These are phyloP conservation scores for Raddia guianensis DNA, from an alignment of 176 grass and related monocot species.

Conservation along the genomic window DNA sequence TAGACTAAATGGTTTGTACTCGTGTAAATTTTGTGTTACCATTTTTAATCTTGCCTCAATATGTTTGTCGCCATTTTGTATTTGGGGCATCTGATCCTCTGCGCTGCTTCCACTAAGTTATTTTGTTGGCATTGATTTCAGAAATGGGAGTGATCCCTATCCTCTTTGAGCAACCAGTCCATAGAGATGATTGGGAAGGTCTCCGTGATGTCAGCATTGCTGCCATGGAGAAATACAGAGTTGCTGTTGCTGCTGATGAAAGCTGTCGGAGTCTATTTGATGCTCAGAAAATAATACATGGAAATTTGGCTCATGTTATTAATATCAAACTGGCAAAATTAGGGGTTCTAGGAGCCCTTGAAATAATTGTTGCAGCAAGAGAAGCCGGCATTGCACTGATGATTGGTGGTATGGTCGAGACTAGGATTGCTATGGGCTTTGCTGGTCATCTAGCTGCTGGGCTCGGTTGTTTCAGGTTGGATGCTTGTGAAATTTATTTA, in stretches of 20 bases:
- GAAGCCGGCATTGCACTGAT: slow-evolving; percentile 67
- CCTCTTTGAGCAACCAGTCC: slow-evolving; percentile 96
- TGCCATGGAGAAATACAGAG: slow-evolving; percentile 79
- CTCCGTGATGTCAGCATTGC: slow-evolving; percentile 65
- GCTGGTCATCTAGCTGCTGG: slow-evolving; percentile 95
- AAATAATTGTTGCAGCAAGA: slow-evolving; percentile 79
- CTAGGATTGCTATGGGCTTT: slow-evolving; percentile 88
- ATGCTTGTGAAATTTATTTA: not conserved
- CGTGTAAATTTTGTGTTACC: not conserved
- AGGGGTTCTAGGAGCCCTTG: slow-evolving; percentile 77
- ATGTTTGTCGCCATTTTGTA: not conserved
- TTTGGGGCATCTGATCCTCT: not conserved
- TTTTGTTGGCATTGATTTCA: slow-evolving; percentile 34
- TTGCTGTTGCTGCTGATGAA: slow-evolving; percentile 94
- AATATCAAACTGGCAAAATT: slow-evolving; percentile 93
- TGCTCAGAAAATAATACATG: slow-evolving; percentile 80
- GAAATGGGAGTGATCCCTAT: slow-evolving; percentile 89
- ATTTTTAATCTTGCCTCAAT: not conserved
- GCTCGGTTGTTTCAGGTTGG: slow-evolving; percentile 86
- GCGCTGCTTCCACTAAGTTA: not conserved
- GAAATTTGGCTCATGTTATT: slow-evolving; percentile 83
- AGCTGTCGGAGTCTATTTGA: slow-evolving; percentile 78
- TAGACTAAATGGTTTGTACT: slow-evolving; percentile 74
- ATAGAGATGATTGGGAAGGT: slow-evolving; percentile 90
- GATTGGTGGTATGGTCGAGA: slow-evolving; percentile 99